A percentile compares a stretch with the other conserved stretches of the same genome.
These are phyloP conservation scores for Lathyrus tuberosus DNA, from an alignment of 306 rosid species.

Conservation along the genomic window DNA sequence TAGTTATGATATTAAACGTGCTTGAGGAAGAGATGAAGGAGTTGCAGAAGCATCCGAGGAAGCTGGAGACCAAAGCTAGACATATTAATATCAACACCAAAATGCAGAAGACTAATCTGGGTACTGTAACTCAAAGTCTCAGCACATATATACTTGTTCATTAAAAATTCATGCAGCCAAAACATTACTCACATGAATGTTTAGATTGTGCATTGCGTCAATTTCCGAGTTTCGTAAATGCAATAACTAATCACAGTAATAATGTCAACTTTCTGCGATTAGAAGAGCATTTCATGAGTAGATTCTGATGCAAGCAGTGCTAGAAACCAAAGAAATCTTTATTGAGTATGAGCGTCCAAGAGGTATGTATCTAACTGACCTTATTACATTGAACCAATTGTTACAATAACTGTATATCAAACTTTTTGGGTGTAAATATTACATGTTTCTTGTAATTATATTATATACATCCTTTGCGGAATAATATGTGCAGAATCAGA, in stretches of 20 bases:
- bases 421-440: conserved; percentile 12
- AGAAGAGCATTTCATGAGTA: conserved; percentile 7
- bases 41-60: too few species aligned
- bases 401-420: conserved; percentile 5
- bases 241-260: background rate
- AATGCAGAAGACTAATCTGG: too few species aligned
- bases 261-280: background rate
- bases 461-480: conserved; percentile 8
- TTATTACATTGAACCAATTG: conserved; percentile 31
- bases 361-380: background rate
- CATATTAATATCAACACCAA: too few species aligned
- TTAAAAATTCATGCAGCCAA: background rate
- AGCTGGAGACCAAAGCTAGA: too few species aligned
- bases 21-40: too few species aligned
- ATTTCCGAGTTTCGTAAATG: background rate
- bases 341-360: conserved; percentile 4
- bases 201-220: background rate
- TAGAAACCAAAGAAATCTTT: conserved; percentile 8
- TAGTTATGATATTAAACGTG: too few species aligned
- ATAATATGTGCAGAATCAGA: conserved; percentile 14
- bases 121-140: too few species aligned
- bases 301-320: conserved; percentile 18
- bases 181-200: background rate
- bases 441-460: conserved; percentile 10
- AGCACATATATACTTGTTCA: too few species aligned